These are phyloP conservation scores for Coelastrella sp. DNA, from an alignment of 139 green algal genomes.

Conservation along the genomic window DNA sequence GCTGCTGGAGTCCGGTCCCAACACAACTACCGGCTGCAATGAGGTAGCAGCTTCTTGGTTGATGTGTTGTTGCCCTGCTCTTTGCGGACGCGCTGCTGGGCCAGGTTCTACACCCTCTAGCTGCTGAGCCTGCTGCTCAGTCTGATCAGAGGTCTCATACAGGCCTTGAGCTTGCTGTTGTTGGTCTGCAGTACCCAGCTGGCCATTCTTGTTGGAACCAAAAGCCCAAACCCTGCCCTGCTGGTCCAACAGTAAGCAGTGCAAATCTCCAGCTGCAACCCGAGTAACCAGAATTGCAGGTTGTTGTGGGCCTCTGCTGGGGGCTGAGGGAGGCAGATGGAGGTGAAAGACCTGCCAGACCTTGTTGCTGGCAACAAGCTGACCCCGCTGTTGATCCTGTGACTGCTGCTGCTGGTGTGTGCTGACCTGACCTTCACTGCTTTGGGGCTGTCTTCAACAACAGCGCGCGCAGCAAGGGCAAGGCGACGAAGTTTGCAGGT, in stretches of 20 bases:
- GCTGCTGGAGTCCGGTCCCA: not conserved
- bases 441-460: no score
- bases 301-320: not conserved
- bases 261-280: constrained; percentile 13
- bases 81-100: not conserved
- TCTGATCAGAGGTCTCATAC: not conserved
- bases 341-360: not conserved
- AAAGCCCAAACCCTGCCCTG: constrained; percentile 19
- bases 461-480: no score
- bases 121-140: not conserved
- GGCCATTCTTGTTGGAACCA: constrained; percentile 30
- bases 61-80: not conserved
- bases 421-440: no score
- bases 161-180: not conserved
- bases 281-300: not conserved
- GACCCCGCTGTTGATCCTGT: not conserved
- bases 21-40: not conserved
- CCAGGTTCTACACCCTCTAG: not conserved
- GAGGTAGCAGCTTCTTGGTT: not conserved
- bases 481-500: no score
- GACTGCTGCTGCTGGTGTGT: not conserved
- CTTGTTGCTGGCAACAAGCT: not conserved
- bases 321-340: not conserved
- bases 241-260: not conserved
- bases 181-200: not conserved